Evolutionary conservation across 2,329 filamentous ascomycete genomes (phyloP).

Genomic region (Phyllosticta citrichinensis): DNA sequence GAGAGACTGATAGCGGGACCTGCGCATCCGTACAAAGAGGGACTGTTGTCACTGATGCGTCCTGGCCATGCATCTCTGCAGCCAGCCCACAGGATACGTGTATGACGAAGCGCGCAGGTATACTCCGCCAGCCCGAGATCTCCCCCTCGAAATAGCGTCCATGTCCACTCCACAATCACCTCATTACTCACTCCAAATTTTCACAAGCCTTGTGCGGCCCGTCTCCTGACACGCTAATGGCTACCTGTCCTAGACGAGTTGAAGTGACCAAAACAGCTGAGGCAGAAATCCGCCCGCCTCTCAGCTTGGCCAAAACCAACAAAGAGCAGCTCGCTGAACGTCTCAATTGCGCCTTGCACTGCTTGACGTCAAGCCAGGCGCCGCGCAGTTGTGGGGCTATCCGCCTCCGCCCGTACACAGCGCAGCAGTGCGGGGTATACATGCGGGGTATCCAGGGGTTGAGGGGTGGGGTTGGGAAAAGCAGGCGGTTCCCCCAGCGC

Average conservation of each 20-base stretch:
- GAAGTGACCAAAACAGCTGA: neutral
- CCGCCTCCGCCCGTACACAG: neutral
- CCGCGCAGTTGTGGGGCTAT: neutral
- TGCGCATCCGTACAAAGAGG: neutral
- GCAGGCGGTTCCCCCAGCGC: neutral
- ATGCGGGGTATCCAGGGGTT: neutral
- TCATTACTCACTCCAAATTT: neutral
- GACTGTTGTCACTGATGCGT: neutral
- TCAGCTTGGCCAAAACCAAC: neutral
- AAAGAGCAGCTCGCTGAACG: neutral
- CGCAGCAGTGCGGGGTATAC: neutral
- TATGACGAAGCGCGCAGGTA: neutral
- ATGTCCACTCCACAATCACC: neutral
- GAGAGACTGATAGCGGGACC: no score
- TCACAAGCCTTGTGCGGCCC: neutral
- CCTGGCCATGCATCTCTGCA: neutral
- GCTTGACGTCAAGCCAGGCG: neutral
- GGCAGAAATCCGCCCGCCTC: neutral
- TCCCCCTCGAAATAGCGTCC: neutral
- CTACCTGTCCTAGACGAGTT: neutral
- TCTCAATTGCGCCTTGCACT: neutral
- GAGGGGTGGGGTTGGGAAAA: no score
- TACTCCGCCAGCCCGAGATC: neutral
- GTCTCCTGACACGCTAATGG: neutral
- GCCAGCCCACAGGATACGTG: neutral